Conservation (phyloP, 208 protist species). For the Naegleria fowleri region DNA sequence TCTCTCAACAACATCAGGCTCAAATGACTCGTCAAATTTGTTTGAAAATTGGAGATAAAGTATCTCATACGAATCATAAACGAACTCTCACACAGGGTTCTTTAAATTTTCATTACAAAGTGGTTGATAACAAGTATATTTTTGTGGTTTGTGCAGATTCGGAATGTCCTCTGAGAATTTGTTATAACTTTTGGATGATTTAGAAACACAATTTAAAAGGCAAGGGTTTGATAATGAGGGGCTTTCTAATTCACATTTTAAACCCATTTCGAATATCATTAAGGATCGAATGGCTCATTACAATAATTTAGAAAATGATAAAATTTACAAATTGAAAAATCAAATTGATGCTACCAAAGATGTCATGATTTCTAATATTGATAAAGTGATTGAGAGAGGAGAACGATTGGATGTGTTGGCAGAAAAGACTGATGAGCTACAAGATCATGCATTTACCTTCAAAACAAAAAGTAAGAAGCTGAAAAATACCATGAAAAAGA, state of each 20-base stretch:
- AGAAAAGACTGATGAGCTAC: conserved; percentile 62
- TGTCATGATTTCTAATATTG: conserved; percentile 70
- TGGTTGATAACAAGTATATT: background rate
- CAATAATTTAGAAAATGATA: conserved; percentile 64
- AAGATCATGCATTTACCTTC: conserved; percentile 44
- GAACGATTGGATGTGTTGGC: conserved; percentile 70
- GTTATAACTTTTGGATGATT: conserved; percentile 8
- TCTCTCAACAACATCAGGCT: background rate
- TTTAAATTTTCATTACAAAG: background rate
- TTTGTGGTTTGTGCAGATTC: background rate
- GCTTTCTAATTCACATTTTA: background rate
- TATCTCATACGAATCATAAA: background rate
- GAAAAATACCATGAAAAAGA: conserved; percentile 29
- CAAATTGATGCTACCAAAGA: conserved; percentile 64
- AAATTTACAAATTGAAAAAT: conserved; percentile 54
- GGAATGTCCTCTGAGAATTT: background rate
- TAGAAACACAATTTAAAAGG: background rate
- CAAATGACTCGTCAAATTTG: background rate
- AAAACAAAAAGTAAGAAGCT: conserved; percentile 1
- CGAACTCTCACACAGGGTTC: background rate
- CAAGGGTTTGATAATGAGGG: background rate
- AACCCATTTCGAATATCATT: background rate
- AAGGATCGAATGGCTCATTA: background rate
- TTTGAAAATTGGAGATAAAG: background rate
- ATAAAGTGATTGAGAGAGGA: conserved; percentile 66